These are phyloP conservation scores for Leccinum pachyderme DNA, from an alignment of 1,284 basidiomycete genomes.

Conservation along the genomic window DNA sequence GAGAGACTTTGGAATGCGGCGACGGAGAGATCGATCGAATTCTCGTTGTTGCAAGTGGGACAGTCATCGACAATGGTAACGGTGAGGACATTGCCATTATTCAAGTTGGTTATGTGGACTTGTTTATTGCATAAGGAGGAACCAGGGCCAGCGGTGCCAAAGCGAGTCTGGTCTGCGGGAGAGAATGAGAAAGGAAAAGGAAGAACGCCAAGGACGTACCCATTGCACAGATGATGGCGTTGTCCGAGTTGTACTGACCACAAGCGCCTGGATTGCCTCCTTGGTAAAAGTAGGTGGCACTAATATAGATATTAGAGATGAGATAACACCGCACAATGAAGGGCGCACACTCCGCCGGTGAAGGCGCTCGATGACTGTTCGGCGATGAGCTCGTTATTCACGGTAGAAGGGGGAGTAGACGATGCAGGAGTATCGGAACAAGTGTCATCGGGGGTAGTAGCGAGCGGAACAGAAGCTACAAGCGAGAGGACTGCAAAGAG, in stretches of 20 bases:
- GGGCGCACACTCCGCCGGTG: constrained; percentile 49
- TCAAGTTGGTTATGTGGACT: constrained; percentile 62
- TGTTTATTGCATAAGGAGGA: constrained; percentile 65
- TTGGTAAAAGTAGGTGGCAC: constrained; percentile 76
- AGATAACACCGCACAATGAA: constrained; percentile 8
- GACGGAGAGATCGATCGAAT: constrained; percentile 81
- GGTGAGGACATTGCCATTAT: constrained; percentile 54
- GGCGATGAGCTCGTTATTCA: constrained; percentile 9
- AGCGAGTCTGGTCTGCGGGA: constrained; percentile 44
- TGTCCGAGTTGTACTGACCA: constrained; percentile 64
- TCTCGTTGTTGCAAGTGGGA: constrained; percentile 68
- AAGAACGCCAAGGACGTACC: constrained; percentile 36
- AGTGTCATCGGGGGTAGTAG: background rate
- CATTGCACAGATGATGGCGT: constrained; percentile 69
- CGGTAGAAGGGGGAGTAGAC: background rate
- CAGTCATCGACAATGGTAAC: constrained; percentile 79
- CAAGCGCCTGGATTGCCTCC: constrained; percentile 71
- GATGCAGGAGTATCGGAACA: background rate
- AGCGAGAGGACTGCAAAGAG: constrained; percentile 47
- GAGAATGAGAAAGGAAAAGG: constrained; percentile 9
- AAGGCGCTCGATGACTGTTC: constrained; percentile 2
- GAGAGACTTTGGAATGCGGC: constrained; percentile 71
- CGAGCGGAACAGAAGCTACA: constrained; percentile 44
- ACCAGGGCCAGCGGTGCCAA: constrained; percentile 45
- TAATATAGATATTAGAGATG: constrained; percentile 22